A percentile compares a stretch with the other conserved stretches of the same genome.
Conservation (phyloP, 768 basidiomycete species). For the Kwoniella sp. region DNA sequence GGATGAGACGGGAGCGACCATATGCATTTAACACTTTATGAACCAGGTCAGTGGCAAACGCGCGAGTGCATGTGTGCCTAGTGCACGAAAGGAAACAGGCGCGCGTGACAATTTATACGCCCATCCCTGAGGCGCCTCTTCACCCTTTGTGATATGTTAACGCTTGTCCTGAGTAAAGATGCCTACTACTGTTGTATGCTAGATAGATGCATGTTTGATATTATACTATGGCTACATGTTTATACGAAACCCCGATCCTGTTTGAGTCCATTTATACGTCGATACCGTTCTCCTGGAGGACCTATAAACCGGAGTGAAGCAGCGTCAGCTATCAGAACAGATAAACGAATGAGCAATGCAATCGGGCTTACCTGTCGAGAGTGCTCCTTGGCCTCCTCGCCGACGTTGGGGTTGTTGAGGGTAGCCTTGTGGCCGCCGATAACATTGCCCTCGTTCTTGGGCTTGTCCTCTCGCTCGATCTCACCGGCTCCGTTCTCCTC, state of each 20-base stretch:
- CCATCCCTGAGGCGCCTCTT: too few species aligned
- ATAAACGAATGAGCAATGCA: not conserved
- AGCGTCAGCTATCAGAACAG: not conserved
- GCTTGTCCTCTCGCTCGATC: constrained; percentile 16
- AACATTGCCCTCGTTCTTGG: constrained; percentile 56
- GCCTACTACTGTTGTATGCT: not conserved
- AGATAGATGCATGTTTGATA: constrained; percentile 12
- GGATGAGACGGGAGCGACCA: too few species aligned
- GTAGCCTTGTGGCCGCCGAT: constrained; percentile 54
- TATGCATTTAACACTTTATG: too few species aligned
- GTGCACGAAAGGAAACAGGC: too few species aligned
- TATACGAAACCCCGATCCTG: too few species aligned
- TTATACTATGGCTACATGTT: constrained; percentile 15
- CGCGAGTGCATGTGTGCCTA: not conserved
- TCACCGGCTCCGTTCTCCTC: constrained; percentile 24
- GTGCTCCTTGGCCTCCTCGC: constrained; percentile 53
- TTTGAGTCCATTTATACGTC: constrained; percentile 36
- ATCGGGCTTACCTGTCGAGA: constrained; percentile 25
- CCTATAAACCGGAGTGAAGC: constrained; percentile 15
- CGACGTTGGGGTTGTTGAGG: constrained; percentile 49
- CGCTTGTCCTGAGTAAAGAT: too few species aligned
- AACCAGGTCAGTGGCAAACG: not conserved
- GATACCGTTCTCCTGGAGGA: constrained; percentile 42
- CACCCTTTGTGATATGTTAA: too few species aligned
- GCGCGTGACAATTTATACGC: not conserved